phyloP scores from a whole-genome alignment of 768 basidiomycete species.

The Phaeolepiota aurea region DNA sequence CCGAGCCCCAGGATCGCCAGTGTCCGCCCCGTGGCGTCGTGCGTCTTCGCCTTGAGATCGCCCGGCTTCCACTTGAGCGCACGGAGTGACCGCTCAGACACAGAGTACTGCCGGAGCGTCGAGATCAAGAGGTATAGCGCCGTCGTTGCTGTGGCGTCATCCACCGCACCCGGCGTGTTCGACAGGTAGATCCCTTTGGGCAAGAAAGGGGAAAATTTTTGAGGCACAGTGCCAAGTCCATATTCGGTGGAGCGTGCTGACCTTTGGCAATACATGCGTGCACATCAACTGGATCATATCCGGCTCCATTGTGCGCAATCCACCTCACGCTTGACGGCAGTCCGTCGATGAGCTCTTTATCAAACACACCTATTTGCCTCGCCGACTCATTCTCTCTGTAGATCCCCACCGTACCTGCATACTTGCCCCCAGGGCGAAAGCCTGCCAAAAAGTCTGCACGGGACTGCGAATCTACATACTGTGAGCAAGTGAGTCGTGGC shows the following conservation, averaged over 20 bases:
- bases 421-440: constrained; percentile 62
- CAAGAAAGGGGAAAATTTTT: background rate
- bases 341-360: constrained; percentile 65
- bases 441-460: constrained; percentile 64
- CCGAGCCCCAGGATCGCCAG: constrained; percentile 71
- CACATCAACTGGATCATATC: constrained; percentile 86
- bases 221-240: too few species aligned
- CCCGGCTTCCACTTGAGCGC: constrained; percentile 53
- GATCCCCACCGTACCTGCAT: constrained; percentile 63
- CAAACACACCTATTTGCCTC: constrained; percentile 64
- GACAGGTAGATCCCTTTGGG: constrained; percentile 67
- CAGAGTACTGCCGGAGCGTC: constrained; percentile 63
- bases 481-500: too few species aligned
- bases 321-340: constrained; percentile 67
- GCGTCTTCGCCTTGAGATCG: constrained; percentile 36
- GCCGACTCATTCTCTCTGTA: constrained; percentile 72
- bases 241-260: too few species aligned
- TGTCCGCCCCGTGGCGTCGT: constrained; percentile 62
- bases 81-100: constrained; percentile 52
- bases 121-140: constrained; percentile 80
- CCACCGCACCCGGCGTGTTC: constrained; percentile 85
- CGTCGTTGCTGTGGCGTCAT: constrained; percentile 87
- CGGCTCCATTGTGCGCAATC: constrained; percentile 91
- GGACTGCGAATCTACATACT: constrained; percentile 46
- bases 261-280: constrained; percentile 63